Percentiles rank a stretch among this genome's conserved stretches.
Evolutionary conservation across 2,329 filamentous ascomycete genomes (phyloP).

Genomic region (Sclerotinia subarctica): DNA sequence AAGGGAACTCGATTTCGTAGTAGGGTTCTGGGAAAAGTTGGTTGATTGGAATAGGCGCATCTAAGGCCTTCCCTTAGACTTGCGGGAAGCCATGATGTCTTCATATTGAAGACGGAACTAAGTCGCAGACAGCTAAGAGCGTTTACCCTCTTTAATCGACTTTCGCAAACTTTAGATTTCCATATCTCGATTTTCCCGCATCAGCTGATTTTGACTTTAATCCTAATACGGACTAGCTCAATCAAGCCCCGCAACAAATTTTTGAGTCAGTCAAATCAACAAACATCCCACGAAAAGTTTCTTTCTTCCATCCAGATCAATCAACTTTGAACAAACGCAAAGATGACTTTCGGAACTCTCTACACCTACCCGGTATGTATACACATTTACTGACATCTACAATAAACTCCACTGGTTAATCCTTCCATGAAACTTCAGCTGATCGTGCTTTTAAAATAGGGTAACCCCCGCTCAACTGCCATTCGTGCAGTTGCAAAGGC

Average conservation of each 20-base stretch:
- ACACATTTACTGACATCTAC: not conserved
- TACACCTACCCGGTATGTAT: slow-evolving; percentile 74
- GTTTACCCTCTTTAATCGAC: slow-evolving; percentile 10
- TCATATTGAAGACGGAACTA: slow-evolving; percentile 33
- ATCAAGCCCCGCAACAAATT: slow-evolving; percentile 18
- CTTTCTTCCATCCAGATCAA: slow-evolving; percentile 16
- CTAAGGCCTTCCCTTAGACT: slow-evolving; percentile 33
- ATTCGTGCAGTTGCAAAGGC: slow-evolving; percentile 95
- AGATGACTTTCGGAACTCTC: slow-evolving; percentile 96
- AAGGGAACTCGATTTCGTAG: slow-evolving; percentile 24
- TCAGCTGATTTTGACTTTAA: slow-evolving; percentile 9
- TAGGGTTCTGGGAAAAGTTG: slow-evolving; percentile 19
- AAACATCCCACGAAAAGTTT: slow-evolving; percentile 19
- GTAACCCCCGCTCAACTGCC: slow-evolving; percentile 83
- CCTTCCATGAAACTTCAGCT: not conserved
- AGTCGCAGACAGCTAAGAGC: slow-evolving; percentile 2
- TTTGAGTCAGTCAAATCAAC: slow-evolving; percentile 5
- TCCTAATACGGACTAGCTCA: slow-evolving; percentile 1
- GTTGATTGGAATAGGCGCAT: slow-evolving; percentile 26
- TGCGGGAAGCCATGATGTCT: slow-evolving; percentile 35
- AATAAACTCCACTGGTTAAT: not conserved
- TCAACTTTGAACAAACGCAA: slow-evolving; percentile 27
- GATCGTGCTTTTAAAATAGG: slow-evolving; percentile 49
- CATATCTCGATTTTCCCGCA: slow-evolving; percentile 16
- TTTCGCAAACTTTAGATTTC: slow-evolving; percentile 10